Conservation (phyloP, 805 yeast genomes). For the Saturnispora saitoi region DNA sequence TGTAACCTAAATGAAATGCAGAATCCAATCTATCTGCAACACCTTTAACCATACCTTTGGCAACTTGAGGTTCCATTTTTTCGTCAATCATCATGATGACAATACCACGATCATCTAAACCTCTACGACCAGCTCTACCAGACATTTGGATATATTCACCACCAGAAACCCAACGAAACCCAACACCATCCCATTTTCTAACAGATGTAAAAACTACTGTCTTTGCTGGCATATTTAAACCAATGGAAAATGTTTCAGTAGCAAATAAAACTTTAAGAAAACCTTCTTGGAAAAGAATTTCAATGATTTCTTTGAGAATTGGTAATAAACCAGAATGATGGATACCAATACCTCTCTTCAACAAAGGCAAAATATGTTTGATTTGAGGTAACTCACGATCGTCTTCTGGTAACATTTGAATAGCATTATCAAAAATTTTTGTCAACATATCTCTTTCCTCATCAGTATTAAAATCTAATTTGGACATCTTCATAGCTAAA, state of each 20-base stretch:
- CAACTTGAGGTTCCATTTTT: conserved; percentile 98
- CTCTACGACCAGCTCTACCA: conserved; percentile 99
- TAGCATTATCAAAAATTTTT: conserved; percentile 86
- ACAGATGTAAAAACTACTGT: conserved; percentile 97
- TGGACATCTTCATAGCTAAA: conserved; percentile 90
- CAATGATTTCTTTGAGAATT: conserved; percentile 88
- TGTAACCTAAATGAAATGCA: conserved; percentile 94
- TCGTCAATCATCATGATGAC: conserved; percentile 99
- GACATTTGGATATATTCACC: conserved; percentile 99
- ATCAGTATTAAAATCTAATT: conserved; percentile 85
- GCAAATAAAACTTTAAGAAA: conserved; percentile 90
- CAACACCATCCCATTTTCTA: conserved; percentile 96
- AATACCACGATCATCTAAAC: conserved; percentile 97
- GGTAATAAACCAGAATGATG: conserved; percentile 94
- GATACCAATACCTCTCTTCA: conserved; percentile 93
- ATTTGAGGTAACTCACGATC: conserved; percentile 94
- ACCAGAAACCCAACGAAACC: conserved; percentile 98
- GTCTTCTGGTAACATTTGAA: conserved; percentile 75
- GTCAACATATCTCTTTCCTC: conserved; percentile 89
- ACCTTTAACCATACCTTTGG: conserved; percentile 99
- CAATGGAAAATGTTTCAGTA: conserved; percentile 97
- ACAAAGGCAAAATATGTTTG: conserved; percentile 77
- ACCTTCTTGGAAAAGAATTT: conserved; percentile 95
- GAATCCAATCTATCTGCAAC: conserved; percentile 96
- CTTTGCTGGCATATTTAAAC: conserved; percentile 98